Base-by-base conservation (phyloP, 106 monocot species). In the Acorus calamus region DNA sequence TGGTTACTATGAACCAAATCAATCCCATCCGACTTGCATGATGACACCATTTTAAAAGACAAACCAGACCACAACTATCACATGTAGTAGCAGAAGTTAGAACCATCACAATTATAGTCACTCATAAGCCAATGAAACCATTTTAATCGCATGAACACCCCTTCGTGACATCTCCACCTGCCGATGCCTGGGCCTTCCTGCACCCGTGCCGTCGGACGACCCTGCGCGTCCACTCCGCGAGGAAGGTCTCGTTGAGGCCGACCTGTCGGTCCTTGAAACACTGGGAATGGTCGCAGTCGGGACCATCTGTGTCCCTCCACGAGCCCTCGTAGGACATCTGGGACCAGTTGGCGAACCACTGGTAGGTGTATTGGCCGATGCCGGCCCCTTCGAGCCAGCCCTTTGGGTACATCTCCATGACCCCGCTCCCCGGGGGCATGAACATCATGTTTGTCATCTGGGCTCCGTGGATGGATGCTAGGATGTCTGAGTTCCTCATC, bases 391-490 rank as follows among this genome's bases (percentile, higher is more conserved):
- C 66, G 7, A 74, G 66, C 66, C 74, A 74, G 9, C 66, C 74
- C 6, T 49, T 66, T 44, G 74, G 74, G 66, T 66, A 74, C 59
- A 74, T 59, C 47, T 74, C 74, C 74, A 74, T 67, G 53, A 74
- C 60, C 6, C 66, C 48, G 60, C 74, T 74, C 8, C 65, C 65
- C 41, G 12, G 66, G 13, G 66, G 65, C 73, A 67, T 74, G 65
- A 74, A 66, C 57, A 74, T 43, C 73, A 67, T 74, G 53, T 74
- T 74, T 42, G 73, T 66, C 28, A 66, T 56, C 46, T 74, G 73
- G 1, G 73, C 73, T 48, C 73, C 73, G 47, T 74, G 74, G 2
- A 66, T 51, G 7, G 74, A 60, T 53, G 8, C 74, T 1, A 74
- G 47, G 45, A 74, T 53, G 48, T 67, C 66, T n/a, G 50, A 66